Conservation (phyloP, 257 asterid species). For the Gentiana straminea region DNA sequence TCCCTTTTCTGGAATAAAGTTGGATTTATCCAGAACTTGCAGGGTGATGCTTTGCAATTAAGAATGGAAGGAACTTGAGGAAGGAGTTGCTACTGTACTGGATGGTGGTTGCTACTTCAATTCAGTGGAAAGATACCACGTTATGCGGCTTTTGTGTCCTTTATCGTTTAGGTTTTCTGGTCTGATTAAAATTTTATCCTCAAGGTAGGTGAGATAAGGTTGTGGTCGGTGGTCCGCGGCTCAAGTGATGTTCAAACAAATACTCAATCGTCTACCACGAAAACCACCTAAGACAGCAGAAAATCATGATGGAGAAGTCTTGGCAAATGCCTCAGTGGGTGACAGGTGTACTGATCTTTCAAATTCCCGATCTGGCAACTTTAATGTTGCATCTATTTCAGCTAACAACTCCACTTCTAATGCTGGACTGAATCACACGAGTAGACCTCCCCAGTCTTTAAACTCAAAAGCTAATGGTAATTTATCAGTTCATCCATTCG, state of each 20-base stretch:
- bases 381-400: constrained; percentile 22
- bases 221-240: constrained; percentile 22
- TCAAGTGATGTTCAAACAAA: constrained; percentile 59
- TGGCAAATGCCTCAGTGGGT: constrained; percentile 35
- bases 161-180: constrained; percentile 6
- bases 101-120: constrained; percentile 11
- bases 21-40: constrained; percentile 6
- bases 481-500: constrained; percentile 36
- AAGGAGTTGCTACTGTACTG: constrained; percentile 13
- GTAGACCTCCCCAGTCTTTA: constrained; percentile 19
- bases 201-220: constrained; percentile 15
- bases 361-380: constrained; percentile 24
- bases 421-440: constrained; percentile 20
- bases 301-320: constrained; percentile 57
- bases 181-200: constrained; percentile 9
- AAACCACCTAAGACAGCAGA: constrained; percentile 57
- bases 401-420: constrained; percentile 25
- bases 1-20: constrained; percentile 9
- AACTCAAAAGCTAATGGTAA: constrained; percentile 39
- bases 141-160: constrained; percentile 6
- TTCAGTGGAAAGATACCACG: constrained; percentile 14
- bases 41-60: constrained; percentile 7
- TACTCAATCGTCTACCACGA: constrained; percentile 68
- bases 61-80: constrained; percentile 18
- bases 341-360: constrained; percentile 31